phyloP scores from a whole-genome alignment of 2,329 filamentous ascomycete species.

The Phaeoacremonium minimum region DNA sequence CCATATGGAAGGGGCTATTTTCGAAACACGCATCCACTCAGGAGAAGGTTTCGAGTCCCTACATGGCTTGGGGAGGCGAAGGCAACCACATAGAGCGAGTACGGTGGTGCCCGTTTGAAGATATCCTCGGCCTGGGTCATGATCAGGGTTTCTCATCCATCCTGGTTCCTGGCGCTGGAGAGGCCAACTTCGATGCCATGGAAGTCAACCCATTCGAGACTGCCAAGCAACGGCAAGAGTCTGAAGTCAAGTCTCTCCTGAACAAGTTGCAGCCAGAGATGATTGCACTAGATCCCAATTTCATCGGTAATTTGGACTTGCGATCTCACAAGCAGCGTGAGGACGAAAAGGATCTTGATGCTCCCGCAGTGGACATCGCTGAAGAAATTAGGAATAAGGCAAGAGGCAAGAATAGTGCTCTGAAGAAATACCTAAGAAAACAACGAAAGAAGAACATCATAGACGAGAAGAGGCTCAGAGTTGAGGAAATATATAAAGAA shows the following conservation, averaged over 20 bases:
- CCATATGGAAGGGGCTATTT: slow-evolving; percentile 89
- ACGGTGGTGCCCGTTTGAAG: slow-evolving; percentile 91
- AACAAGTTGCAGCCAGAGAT: slow-evolving; percentile 96
- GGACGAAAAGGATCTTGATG: slow-evolving; percentile 76
- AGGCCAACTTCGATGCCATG: slow-evolving; percentile 91
- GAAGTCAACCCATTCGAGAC: slow-evolving; percentile 96
- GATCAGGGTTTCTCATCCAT: slow-evolving; percentile 83
- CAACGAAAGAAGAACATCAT: slow-evolving; percentile 90
- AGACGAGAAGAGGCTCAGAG: slow-evolving; percentile 86
- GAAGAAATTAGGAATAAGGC: slow-evolving; percentile 71
- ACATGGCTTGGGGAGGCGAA: slow-evolving; percentile 90
- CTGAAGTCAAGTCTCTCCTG: slow-evolving; percentile 81
- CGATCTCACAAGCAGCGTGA: slow-evolving; percentile 72
- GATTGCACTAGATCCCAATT: slow-evolving; percentile 92
- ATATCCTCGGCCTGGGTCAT: slow-evolving; percentile 83
- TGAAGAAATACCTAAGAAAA: slow-evolving; percentile 87
- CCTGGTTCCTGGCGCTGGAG: slow-evolving; percentile 89
- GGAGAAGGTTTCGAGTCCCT: slow-evolving; percentile 78
- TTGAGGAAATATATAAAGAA: slow-evolving; percentile 77
- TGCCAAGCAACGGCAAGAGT: slow-evolving; percentile 84
- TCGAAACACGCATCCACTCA: slow-evolving; percentile 67
- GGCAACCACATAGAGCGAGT: slow-evolving; percentile 77
- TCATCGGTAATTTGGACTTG: slow-evolving; percentile 82
- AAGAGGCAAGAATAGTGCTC: slow-evolving; percentile 81
- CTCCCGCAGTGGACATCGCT: slow-evolving; percentile 52